These are phyloP conservation scores for Lactifluus rugatus DNA, from an alignment of 768 basidiomycete genomes.

Conservation along the genomic window DNA sequence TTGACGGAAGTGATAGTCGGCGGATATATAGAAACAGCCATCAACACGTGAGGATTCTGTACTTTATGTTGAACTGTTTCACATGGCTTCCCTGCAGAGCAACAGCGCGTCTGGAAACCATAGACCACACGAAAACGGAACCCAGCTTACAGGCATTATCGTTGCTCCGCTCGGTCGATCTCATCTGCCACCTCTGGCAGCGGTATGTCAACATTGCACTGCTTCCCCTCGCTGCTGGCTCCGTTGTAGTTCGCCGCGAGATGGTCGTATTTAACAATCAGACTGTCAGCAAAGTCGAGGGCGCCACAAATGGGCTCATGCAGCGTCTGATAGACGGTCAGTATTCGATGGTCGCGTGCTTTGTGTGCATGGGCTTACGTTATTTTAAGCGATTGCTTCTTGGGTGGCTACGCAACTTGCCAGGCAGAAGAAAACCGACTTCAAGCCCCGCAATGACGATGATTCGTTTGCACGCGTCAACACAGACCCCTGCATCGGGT, in stretches of 20 bases:
- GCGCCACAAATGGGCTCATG: conserved; percentile 64
- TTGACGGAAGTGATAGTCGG: conserved; percentile 78
- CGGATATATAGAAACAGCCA: conserved; percentile 81
- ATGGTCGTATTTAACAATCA: conserved; percentile 91
- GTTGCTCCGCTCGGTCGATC: conserved; percentile 63
- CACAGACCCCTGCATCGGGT: conserved; percentile 83
- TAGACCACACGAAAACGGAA: conserved; percentile 62
- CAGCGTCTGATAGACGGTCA: conserved; percentile 77
- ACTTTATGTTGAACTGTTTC: not conserved
- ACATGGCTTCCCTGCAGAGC: conserved; percentile 37
- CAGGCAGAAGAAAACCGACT: conserved; percentile 94
- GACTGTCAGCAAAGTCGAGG: conserved; percentile 76
- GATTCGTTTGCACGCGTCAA: conserved; percentile 89
- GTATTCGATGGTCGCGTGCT: conserved; percentile 21
- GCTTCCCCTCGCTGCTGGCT: conserved; percentile 75
- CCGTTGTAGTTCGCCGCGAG: conserved; percentile 81
- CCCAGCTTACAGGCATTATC: conserved; percentile 63
- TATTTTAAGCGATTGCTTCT: conserved; percentile 47
- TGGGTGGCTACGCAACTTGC: conserved; percentile 71
- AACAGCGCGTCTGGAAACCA: conserved; percentile 56
- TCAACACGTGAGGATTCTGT: conserved; percentile 69
- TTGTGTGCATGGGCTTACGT: not conserved
- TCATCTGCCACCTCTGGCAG: conserved; percentile 95
- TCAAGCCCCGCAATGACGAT: conserved; percentile 95
- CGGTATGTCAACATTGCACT: conserved; percentile 88